A percentile compares a stretch with the other conserved stretches of the same genome.
These are phyloP conservation scores for Dimocarpus longan DNA, from an alignment of 345 rosid species.

Conservation along the genomic window DNA sequence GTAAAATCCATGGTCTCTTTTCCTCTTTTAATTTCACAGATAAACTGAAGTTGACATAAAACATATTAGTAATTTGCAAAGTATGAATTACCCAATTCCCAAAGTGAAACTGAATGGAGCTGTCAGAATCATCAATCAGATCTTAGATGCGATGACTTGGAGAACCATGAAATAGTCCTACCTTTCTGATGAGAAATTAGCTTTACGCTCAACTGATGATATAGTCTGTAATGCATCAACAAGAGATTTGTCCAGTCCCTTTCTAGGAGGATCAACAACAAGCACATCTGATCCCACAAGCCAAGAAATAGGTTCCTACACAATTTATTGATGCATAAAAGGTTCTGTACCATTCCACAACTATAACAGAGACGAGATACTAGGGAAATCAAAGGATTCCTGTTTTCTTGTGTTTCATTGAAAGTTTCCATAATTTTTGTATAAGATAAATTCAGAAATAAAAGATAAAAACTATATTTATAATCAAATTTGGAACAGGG, in stretches of 20 bases:
- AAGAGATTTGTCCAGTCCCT: slow-evolving; percentile 80
- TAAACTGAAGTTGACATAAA: slow-evolving; percentile 40
- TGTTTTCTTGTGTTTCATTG: not conserved
- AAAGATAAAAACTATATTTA: not conserved
- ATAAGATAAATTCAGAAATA: not conserved
- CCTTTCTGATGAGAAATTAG: slow-evolving; percentile 53
- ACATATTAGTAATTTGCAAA: slow-evolving; percentile 10
- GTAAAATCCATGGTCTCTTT: slow-evolving; percentile 96
- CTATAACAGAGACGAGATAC: not conserved
- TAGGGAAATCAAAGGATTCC: not conserved
- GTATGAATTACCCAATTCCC: slow-evolving; percentile 1
- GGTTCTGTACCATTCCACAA: slow-evolving; percentile 11
- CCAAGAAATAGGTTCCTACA: slow-evolving; percentile 91
- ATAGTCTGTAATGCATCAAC: slow-evolving; percentile 60
- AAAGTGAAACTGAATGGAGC: not conserved
- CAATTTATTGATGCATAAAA: slow-evolving; percentile 17
- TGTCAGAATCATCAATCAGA: not conserved
- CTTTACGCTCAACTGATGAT: slow-evolving; percentile 48
- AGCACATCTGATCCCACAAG: slow-evolving; percentile 85
- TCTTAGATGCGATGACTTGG: not conserved
- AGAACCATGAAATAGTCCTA: slow-evolving; percentile 26
- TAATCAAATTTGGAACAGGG: not conserved
- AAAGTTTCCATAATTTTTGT: not conserved
- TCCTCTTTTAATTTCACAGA: slow-evolving; percentile 60
- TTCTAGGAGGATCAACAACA: slow-evolving; percentile 94